Conservation (phyloP, 1,139 yeast genomes). For the Candida sojae region DNA sequence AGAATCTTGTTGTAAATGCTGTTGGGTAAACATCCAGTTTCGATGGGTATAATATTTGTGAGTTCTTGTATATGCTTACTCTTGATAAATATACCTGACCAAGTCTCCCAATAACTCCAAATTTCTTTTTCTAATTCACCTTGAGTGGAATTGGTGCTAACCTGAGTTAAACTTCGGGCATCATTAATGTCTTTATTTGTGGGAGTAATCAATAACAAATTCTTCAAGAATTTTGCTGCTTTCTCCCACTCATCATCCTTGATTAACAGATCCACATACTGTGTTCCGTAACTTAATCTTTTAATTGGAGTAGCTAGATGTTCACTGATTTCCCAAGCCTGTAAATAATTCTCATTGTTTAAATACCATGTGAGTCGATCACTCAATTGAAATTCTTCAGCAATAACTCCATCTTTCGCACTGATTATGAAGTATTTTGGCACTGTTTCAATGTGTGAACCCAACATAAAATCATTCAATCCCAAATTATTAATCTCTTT, state of each 20-base stretch:
- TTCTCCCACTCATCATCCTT: constrained; percentile 54
- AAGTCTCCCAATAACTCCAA: constrained; percentile 64
- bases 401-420: constrained; percentile 80
- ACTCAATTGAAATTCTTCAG: constrained; percentile 62
- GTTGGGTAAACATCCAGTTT: constrained; percentile 34
- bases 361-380: constrained; percentile 79
- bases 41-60: constrained; percentile 55
- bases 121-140: constrained; percentile 33
- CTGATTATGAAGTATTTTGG: constrained; percentile 68
- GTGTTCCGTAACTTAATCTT: constrained; percentile 61
- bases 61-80: constrained; percentile 49
- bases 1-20: constrained; percentile 56
- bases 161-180: constrained; percentile 29
- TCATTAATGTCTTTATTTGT: constrained; percentile 18
- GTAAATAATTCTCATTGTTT: constrained; percentile 51
- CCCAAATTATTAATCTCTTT: constrained; percentile 63
- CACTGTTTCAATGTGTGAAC: constrained; percentile 42
- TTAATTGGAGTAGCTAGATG: constrained; percentile 52
- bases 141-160: constrained; percentile 20
- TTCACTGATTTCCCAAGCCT: constrained; percentile 79
- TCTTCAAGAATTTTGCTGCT: constrained; percentile 53
- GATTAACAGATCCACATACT: constrained; percentile 60
- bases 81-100: constrained; percentile 58
- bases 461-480: constrained; percentile 75
- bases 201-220: constrained; percentile 25